Evolutionary conservation across 257 asterid species (phyloP).

Genomic region (Asclepias syriaca): DNA sequence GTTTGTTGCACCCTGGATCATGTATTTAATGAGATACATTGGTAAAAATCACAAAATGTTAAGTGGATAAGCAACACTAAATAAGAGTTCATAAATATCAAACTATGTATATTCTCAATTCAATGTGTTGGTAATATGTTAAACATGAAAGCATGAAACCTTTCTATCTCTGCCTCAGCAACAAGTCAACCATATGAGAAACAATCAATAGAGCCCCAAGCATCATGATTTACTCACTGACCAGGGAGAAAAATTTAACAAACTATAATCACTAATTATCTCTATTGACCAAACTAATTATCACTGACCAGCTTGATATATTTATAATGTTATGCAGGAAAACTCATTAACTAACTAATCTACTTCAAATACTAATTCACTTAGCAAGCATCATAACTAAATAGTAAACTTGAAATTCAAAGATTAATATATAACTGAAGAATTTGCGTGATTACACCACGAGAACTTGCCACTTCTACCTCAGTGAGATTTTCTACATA

Average conservation of each 20-base stretch:
- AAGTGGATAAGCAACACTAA: not conserved
- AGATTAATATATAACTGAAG: constrained; percentile 57
- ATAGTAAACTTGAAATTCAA: not conserved
- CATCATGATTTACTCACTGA: not conserved
- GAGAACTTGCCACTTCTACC: constrained; percentile 85
- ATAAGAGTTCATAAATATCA: not conserved
- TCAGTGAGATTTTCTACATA: constrained; percentile 90
- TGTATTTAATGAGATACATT: constrained; percentile 11
- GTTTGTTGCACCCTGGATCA: constrained; percentile 79
- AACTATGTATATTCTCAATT: not conserved
- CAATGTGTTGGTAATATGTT: not conserved
- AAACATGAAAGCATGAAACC: not conserved
- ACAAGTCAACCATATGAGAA: not conserved
- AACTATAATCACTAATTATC: not conserved
- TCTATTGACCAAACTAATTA: not conserved
- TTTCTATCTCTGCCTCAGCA: not conserved
- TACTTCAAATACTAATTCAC: not conserved
- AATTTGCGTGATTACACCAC: constrained; percentile 91
- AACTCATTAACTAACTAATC: not conserved
- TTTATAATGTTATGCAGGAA: not conserved
- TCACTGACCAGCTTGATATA: not conserved
- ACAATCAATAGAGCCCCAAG: not conserved
- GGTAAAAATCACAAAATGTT: not conserved
- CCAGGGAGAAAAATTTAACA: not conserved
- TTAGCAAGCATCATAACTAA: not conserved